Evolutionary conservation across 768 basidiomycete genomes (phyloP).

Genomic region (Boletus sensibilis): DNA sequence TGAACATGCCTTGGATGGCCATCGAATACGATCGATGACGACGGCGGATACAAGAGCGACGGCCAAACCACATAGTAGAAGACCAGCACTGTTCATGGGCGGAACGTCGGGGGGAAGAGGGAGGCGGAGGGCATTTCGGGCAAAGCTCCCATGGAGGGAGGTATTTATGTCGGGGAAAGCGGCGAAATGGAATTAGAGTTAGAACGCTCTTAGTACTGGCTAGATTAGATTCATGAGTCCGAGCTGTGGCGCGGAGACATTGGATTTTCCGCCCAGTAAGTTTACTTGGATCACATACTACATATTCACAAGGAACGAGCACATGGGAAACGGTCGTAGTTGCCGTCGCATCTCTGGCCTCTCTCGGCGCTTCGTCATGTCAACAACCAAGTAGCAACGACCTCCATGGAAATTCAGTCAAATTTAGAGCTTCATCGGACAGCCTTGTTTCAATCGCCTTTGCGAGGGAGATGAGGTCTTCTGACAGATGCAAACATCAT

Average conservation of each 20-base stretch:
- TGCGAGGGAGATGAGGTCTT: conserved; percentile 22
- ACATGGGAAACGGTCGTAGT: neutral
- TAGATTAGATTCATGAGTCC: conserved; percentile 30
- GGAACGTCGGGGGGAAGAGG: conserved; percentile 23
- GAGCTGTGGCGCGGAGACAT: conserved; percentile 24
- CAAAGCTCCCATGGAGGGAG: conserved; percentile 17
- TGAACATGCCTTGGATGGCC: conserved; percentile 28
- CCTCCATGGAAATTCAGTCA: conserved; percentile 12
- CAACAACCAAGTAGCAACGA: conserved; percentile 11
- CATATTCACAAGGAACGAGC: neutral
- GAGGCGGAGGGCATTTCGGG: conserved; percentile 31
- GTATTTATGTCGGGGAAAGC: conserved; percentile 34
- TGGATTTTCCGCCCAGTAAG: conserved; percentile 9
- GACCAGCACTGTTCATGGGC: conserved; percentile 26
- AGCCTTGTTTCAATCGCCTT: conserved; percentile 4
- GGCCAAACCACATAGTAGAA: conserved; percentile 22
- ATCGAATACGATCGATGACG: conserved; percentile 18
- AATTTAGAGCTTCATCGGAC: conserved; percentile 11
- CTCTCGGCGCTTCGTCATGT: conserved; percentile 17
- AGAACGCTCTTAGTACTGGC: conserved; percentile 18
- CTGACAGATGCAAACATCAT: conserved; percentile 5
- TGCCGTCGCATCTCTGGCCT: neutral
- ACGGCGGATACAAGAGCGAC: conserved; percentile 14
- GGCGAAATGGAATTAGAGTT: conserved; percentile 33
- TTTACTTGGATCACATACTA: neutral